A percentile compares a stretch with the other conserved stretches of the same genome.
Conservation (phyloP, 2,329 filamentous ascomycete genomes). For the Fonsecaea nubica region DNA sequence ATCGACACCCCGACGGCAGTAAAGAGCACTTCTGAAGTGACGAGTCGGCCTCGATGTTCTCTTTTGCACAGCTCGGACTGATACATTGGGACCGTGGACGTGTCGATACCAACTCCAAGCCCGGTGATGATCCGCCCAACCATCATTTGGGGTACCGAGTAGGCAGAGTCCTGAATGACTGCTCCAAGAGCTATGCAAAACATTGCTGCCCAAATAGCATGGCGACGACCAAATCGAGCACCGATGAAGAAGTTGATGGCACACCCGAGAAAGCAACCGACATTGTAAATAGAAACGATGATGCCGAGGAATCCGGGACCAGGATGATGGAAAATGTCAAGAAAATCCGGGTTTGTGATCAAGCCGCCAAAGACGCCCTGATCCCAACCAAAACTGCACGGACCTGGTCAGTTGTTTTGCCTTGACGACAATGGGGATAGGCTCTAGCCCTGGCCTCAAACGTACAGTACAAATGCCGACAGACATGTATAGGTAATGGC, state of each 20-base stretch:
- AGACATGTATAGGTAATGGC: constrained; percentile 48
- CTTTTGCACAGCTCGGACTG: constrained; percentile 51
- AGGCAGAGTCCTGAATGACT: constrained; percentile 46
- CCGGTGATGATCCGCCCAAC: constrained; percentile 58
- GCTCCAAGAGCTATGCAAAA: constrained; percentile 45
- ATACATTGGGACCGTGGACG: constrained; percentile 48
- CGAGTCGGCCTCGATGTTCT: constrained; percentile 52
- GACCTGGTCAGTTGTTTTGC: not conserved
- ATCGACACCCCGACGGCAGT: constrained; percentile 49
- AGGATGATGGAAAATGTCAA: constrained; percentile 39
- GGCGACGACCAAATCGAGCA: constrained; percentile 44
- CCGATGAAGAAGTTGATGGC: constrained; percentile 45
- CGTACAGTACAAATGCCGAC: constrained; percentile 25
- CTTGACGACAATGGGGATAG: not conserved
- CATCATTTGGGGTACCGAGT: constrained; percentile 45
- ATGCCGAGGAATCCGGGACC: constrained; percentile 28
- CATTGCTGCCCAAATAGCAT: constrained; percentile 47
- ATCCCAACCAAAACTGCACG: constrained; percentile 43
- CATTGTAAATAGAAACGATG: constrained; percentile 39
- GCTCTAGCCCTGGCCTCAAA: not conserved
- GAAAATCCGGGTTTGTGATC: constrained; percentile 42
- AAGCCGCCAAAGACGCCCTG: constrained; percentile 48
- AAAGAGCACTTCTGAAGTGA: constrained; percentile 52
- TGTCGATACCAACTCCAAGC: constrained; percentile 57
- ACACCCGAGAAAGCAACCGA: constrained; percentile 42